Evolutionary conservation across 345 rosid species (phyloP).

Genomic region (Citrus hindsii): DNA sequence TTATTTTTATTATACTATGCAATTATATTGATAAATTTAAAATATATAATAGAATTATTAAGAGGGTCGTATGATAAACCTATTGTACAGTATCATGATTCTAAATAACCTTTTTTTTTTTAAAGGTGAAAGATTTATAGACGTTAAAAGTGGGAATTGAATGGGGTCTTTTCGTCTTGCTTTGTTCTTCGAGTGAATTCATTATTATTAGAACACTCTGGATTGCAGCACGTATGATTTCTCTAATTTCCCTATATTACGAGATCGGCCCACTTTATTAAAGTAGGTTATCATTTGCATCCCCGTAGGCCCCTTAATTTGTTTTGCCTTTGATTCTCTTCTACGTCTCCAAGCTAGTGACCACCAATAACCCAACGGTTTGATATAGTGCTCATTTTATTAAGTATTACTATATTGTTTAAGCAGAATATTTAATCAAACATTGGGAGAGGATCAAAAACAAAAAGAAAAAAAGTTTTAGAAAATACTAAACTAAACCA

Average conservation of each 20-base stretch:
- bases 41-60: too few species aligned
- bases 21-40: too few species aligned
- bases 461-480: neutral
- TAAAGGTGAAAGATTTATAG: neutral
- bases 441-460: neutral
- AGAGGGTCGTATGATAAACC: too few species aligned
- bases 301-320: neutral
- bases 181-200: neutral
- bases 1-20: too few species aligned
- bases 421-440: neutral
- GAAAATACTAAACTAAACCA: neutral
- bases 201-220: slow-evolving; percentile 8
- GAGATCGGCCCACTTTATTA: slow-evolving; percentile 3
- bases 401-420: neutral
- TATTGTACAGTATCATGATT: too few species aligned
- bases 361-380: neutral
- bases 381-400: neutral
- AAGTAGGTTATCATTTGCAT: neutral
- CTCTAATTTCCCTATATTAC: neutral
- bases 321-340: neutral
- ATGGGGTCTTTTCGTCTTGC: neutral
- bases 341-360: neutral
- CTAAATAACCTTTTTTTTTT: too few species aligned
- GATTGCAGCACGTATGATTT: neutral
- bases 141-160: neutral